Percentiles rank a stretch among this genome's conserved stretches.
These are phyloP conservation scores for Trametes hirsuta DNA, from an alignment of 1,284 basidiomycete species.

Conservation along the genomic window DNA sequence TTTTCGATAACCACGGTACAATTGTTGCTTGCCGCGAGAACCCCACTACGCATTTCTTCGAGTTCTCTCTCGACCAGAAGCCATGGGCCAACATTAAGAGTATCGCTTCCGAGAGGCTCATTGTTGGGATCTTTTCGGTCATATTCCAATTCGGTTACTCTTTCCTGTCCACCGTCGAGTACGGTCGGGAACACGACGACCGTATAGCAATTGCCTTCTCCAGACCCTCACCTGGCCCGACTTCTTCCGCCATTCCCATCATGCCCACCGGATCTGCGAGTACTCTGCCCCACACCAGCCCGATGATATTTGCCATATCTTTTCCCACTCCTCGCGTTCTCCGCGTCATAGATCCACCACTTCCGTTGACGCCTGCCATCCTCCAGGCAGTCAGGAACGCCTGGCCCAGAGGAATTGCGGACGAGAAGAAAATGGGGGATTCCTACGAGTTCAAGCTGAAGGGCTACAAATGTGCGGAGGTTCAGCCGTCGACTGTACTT, in stretches of 20 bases:
- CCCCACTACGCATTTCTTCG: constrained; percentile 58
- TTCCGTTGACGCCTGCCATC: constrained; percentile 76
- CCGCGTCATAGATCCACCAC: constrained; percentile 73
- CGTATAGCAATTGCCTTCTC: constrained; percentile 71
- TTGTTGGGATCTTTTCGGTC: constrained; percentile 65
- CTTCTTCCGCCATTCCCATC: constrained; percentile 36
- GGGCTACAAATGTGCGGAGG: constrained; percentile 71
- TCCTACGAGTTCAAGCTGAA: constrained; percentile 80
- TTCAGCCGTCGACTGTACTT: constrained; percentile 15
- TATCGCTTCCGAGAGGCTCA: constrained; percentile 64
- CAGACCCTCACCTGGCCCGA: constrained; percentile 41
- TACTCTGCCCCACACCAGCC: constrained; percentile 29
- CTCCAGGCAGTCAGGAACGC: constrained; percentile 75
- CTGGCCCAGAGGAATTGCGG: constrained; percentile 78
- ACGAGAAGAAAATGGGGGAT: constrained; percentile 74
- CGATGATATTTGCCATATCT: constrained; percentile 71
- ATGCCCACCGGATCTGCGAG: constrained; percentile 27
- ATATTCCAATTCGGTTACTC: constrained; percentile 65
- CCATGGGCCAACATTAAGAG: constrained; percentile 74
- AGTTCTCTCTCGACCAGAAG: constrained; percentile 67
- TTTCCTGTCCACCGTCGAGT: constrained; percentile 72
- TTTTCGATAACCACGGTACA: constrained; percentile 52
- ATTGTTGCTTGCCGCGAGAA: constrained; percentile 58
- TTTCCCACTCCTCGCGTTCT: constrained; percentile 68
- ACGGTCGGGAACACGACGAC: constrained; percentile 76